phyloP scores from a whole-genome alignment of 305 asterid species.

The Fraxinus greggii region DNA sequence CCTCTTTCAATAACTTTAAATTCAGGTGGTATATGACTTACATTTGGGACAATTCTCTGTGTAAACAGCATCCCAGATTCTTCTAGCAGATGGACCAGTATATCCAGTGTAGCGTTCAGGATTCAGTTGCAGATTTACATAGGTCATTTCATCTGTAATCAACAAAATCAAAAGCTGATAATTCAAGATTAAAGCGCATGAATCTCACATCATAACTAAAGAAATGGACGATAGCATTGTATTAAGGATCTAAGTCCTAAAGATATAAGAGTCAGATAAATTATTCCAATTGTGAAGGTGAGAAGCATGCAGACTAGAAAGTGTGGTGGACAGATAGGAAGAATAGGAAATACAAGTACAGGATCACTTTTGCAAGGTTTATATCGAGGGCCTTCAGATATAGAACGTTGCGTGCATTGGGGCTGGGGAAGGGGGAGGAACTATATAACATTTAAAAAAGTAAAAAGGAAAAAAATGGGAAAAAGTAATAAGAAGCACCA shows the following conservation, averaged over 20 bases:
- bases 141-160: conserved; percentile 65
- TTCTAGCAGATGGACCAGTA: conserved; percentile 63
- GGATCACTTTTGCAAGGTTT: neutral
- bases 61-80: conserved; percentile 72
- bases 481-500: conserved; percentile 33
- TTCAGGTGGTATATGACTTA: conserved; percentile 21
- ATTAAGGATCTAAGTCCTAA: neutral
- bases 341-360: neutral
- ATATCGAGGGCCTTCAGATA: neutral
- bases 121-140: conserved; percentile 62
- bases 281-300: neutral
- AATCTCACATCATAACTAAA: neutral
- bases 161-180: conserved; percentile 10
- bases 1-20: neutral
- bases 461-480: neutral
- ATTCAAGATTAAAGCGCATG: conserved; percentile 6
- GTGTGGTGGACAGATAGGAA: neutral
- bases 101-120: conserved; percentile 72
- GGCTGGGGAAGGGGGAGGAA: neutral
- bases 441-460: neutral
- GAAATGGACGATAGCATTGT: neutral
- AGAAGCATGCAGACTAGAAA: conserved; percentile 1
- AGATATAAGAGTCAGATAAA: neutral
- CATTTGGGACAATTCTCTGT: conserved; percentile 56
- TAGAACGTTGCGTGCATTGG: neutral